Conservation (phyloP, 352 stramenopile genomes). For the Pythium scleroteichum region DNA sequence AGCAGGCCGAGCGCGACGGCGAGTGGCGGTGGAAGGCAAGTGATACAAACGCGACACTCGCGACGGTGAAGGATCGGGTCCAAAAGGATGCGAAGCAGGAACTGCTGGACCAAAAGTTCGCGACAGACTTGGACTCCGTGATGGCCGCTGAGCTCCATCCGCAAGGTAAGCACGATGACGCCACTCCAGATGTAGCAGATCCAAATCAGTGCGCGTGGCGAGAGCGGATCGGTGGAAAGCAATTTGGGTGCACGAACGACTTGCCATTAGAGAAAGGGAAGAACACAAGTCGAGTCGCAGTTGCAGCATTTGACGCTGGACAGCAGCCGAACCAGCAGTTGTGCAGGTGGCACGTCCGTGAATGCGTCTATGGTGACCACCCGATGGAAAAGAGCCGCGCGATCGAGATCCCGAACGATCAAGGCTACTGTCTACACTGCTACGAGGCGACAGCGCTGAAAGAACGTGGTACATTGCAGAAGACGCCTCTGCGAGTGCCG, state of each 20-base stretch:
- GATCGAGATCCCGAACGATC: constrained; percentile 65
- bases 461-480: constrained; percentile 48
- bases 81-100: constrained; percentile 15
- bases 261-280: constrained; percentile 13
- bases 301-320: not conserved
- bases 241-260: constrained; percentile 32
- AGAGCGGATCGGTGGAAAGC: constrained; percentile 31
- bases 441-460: constrained; percentile 50
- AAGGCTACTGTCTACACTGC: constrained; percentile 56
- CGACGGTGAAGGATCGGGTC: constrained; percentile 20
- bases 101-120: constrained; percentile 8
- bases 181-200: not conserved
- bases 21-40: constrained; percentile 34
- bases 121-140: constrained; percentile 22
- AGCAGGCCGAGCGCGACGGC: constrained; percentile 24
- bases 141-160: constrained; percentile 26
- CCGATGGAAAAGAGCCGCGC: constrained; percentile 43
- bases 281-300: not conserved
- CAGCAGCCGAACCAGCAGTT: not conserved
- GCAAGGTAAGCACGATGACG: not conserved
- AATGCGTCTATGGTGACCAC: constrained; percentile 48
- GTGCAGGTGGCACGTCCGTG: constrained; percentile 57
- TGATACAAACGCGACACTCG: constrained; percentile 17
- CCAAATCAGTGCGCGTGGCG: constrained; percentile 20
- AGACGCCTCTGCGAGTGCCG: constrained; percentile 35